Conservation (phyloP, 495 filamentous ascomycete species). For the Neurospora sp. region DNA sequence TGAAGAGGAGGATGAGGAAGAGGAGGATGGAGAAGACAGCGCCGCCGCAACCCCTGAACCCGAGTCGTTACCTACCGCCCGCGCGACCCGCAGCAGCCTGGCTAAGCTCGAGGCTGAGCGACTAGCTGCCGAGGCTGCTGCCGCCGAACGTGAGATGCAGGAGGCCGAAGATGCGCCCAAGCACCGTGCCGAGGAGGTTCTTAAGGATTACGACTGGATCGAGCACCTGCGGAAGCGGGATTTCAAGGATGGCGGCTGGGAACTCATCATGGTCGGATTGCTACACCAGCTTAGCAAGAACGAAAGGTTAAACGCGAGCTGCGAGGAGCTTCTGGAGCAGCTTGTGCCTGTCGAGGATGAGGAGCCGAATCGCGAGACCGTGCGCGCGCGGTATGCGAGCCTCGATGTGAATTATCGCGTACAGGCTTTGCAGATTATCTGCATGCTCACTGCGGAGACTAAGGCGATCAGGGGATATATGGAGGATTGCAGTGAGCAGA, state of each 20-base stretch:
- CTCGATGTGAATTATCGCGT: slow-evolving; percentile 78
- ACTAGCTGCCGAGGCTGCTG: slow-evolving; percentile 44
- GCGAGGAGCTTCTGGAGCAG: slow-evolving; percentile 67
- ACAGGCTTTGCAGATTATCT: slow-evolving; percentile 73
- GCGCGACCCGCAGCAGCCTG: slow-evolving; percentile 76
- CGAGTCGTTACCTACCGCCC: slow-evolving; percentile 49
- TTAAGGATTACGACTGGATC: slow-evolving; percentile 68
- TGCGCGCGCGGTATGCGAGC: slow-evolving; percentile 54
- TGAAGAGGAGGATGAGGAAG: slow-evolving; percentile 57
- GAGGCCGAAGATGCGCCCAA: slow-evolving; percentile 33
- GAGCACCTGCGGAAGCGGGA: slow-evolving; percentile 72
- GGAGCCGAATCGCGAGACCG: slow-evolving; percentile 64
- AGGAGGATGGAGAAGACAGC: slow-evolving; percentile 50
- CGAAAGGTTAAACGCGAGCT: slow-evolving; percentile 55
- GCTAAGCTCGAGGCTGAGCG: slow-evolving; percentile 67
- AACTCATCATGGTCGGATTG: slow-evolving; percentile 78
- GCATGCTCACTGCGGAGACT: slow-evolving; percentile 77
- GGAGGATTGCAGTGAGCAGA: slow-evolving; percentile 79
- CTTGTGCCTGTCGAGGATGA: slow-evolving; percentile 62
- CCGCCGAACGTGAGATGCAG: slow-evolving; percentile 31
- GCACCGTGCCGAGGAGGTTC: slow-evolving; percentile 74
- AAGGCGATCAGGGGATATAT: slow-evolving; percentile 78
- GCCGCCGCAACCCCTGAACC: slow-evolving; percentile 56
- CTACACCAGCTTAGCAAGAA: slow-evolving; percentile 74
- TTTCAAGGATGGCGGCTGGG: slow-evolving; percentile 86